Percentiles rank a stretch among this genome's conserved stretches.
Evolutionary conservation across 2,329 filamentous ascomycete species (phyloP).

Genomic region (Lasiodiplodia theobromae): DNA sequence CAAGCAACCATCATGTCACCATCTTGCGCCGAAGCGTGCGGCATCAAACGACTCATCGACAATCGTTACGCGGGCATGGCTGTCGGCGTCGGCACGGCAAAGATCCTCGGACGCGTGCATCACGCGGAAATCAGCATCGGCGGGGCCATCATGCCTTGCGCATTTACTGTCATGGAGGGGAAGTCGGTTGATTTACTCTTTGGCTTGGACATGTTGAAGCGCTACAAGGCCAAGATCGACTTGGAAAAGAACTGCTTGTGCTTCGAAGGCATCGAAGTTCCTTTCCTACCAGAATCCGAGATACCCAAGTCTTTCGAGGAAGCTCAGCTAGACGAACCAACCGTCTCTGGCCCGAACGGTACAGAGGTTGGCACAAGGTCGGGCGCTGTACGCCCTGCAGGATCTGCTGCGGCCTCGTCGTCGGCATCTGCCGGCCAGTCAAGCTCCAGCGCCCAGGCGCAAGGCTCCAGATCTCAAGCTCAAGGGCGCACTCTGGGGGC

Average conservation of each 20-base stretch:
- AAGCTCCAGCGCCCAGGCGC: constrained; percentile 6
- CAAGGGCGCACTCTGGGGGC: constrained; percentile 41
- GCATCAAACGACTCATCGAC: constrained; percentile 96
- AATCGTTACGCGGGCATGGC: constrained; percentile 90
- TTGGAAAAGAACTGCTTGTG: constrained; percentile 82
- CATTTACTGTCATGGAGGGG: constrained; percentile 99
- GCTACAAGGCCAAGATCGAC: constrained; percentile 93
- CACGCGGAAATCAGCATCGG: constrained; percentile 95
- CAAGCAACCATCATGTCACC: constrained; percentile 99
- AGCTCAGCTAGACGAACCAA: constrained; percentile 78
- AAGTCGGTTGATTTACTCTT: constrained; percentile 94
- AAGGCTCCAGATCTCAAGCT: constrained; percentile 37
- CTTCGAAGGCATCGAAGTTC: constrained; percentile 86
- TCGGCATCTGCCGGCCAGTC: constrained; percentile 30
- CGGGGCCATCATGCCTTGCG: constrained; percentile 84
- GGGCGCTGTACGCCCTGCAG: constrained; percentile 72
- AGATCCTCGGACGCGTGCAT: constrained; percentile 93
- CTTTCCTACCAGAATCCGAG: constrained; percentile 90
- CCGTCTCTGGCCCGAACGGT: constrained; percentile 83
- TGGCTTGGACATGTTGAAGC: constrained; percentile 95
- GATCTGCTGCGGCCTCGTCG: constrained; percentile 41
- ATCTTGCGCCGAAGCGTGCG: constrained; percentile 85
- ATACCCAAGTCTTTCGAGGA: constrained; percentile 85
- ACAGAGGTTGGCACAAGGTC: constrained; percentile 85
- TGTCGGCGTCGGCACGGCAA: constrained; percentile 90